Evolutionary conservation across 257 asterid genomes (phyloP).

Genomic region (Solanum ahanhuiri): DNA sequence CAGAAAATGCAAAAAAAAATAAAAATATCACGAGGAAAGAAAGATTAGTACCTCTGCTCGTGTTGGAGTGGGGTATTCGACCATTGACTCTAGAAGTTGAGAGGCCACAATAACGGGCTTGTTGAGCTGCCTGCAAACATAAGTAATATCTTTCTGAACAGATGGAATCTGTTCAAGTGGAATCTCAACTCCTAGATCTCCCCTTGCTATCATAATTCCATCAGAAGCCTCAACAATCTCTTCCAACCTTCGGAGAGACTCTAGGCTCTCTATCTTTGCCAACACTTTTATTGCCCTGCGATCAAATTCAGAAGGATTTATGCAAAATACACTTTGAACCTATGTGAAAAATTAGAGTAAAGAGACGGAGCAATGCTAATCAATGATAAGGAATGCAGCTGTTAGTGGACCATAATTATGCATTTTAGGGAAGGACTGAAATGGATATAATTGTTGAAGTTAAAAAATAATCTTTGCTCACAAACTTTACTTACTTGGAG

Average conservation of each 20-base stretch:
- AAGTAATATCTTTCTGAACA: slow-evolving; percentile 51
- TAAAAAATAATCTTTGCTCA: neutral
- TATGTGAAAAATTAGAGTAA: neutral
- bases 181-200: slow-evolving; percentile 88
- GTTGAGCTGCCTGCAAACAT: slow-evolving; percentile 60
- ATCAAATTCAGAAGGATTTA: neutral
- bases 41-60: slow-evolving; percentile 61
- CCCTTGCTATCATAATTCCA: slow-evolving; percentile 92
- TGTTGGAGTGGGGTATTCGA: slow-evolving; percentile 80
- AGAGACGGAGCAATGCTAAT: neutral
- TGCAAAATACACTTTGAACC: neutral
- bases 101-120: slow-evolving; percentile 85
- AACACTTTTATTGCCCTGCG: slow-evolving; percentile 54
- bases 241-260: slow-evolving; percentile 53
- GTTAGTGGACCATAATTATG: neutral
- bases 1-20: neutral
- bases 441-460: neutral
- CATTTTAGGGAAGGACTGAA: neutral
- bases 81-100: slow-evolving; percentile 84
- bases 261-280: slow-evolving; percentile 77
- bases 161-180: slow-evolving; percentile 81
- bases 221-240: slow-evolving; percentile 67
- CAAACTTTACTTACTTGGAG: slow-evolving; percentile 28
- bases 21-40: no score
- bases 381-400: neutral